These are phyloP conservation scores for Emergomyces orientalis DNA, from an alignment of 2,329 filamentous ascomycete species.

Conservation along the genomic window DNA sequence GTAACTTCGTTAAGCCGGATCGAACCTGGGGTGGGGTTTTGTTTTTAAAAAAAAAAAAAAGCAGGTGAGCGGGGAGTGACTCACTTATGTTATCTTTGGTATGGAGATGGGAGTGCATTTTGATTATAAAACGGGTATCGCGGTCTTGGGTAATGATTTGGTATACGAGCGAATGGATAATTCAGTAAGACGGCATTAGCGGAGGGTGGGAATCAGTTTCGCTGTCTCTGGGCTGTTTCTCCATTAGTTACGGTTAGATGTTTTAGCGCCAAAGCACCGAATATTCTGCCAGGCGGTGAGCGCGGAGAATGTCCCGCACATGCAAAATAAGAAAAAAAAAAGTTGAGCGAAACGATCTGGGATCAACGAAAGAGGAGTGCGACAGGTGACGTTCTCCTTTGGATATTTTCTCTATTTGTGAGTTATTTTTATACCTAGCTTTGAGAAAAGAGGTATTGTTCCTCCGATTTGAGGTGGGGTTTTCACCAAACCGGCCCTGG, in stretches of 20 bases:
- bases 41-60: not conserved
- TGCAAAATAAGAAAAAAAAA: conserved; percentile 6
- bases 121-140: conserved; percentile 21
- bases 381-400: not conserved
- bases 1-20: conserved; percentile 8
- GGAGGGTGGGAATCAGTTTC: not conserved
- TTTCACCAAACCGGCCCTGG: no score
- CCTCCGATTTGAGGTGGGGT: not conserved
- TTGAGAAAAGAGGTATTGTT: not conserved
- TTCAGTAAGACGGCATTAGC: not conserved
- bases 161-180: not conserved
- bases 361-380: not conserved
- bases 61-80: no score
- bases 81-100: conserved; percentile 83
- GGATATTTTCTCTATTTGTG: not conserved
- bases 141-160: not conserved
- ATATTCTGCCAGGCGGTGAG: conserved; percentile 28
- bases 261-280: not conserved
- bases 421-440: not conserved
- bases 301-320: conserved; percentile 4
- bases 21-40: not conserved
- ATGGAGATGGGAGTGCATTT: conserved; percentile 95
- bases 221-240: no score
- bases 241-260: no score
- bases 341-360: not conserved